Conservation (phyloP, 352 stramenopile species). For the Aphanomyces stellatus region DNA sequence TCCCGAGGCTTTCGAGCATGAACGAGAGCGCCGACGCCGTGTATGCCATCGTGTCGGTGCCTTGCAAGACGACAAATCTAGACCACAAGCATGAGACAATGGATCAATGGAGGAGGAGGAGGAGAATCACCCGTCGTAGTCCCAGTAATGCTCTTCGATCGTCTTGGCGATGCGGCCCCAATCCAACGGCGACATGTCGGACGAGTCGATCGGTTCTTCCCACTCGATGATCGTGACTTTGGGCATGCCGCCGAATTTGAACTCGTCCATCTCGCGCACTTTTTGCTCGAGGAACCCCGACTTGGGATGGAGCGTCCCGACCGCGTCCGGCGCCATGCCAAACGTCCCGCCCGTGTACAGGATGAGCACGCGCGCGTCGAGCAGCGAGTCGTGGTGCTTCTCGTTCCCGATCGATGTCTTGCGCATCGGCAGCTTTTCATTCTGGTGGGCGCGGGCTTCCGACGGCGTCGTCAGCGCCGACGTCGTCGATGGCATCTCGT, state of each 20-base stretch:
- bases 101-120: no score
- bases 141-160: constrained; percentile 91
- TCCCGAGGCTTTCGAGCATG: constrained; percentile 96
- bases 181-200: constrained; percentile 81
- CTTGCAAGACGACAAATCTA: constrained; percentile 94
- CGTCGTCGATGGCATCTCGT: neutral
- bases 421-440: neutral
- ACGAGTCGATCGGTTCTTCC: constrained; percentile 85
- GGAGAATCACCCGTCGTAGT: constrained; percentile 78
- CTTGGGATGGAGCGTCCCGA: constrained; percentile 71
- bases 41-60: constrained; percentile 98
- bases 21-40: constrained; percentile 91
- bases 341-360: constrained; percentile 90
- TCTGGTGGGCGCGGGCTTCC: neutral
- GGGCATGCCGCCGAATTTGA: constrained; percentile 75
- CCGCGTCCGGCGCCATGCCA: constrained; percentile 75
- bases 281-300: constrained; percentile 85
- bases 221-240: constrained; percentile 66
- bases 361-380: constrained; percentile 63
- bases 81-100: constrained; percentile 8
- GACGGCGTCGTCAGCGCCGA: neutral
- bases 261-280: constrained; percentile 82
- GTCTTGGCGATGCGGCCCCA: constrained; percentile 89
- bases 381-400: constrained; percentile 6
- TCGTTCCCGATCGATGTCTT: constrained; percentile 1